phyloP scores from a whole-genome alignment of 1,284 basidiomycete genomes.

The Ustilago trichophora region DNA sequence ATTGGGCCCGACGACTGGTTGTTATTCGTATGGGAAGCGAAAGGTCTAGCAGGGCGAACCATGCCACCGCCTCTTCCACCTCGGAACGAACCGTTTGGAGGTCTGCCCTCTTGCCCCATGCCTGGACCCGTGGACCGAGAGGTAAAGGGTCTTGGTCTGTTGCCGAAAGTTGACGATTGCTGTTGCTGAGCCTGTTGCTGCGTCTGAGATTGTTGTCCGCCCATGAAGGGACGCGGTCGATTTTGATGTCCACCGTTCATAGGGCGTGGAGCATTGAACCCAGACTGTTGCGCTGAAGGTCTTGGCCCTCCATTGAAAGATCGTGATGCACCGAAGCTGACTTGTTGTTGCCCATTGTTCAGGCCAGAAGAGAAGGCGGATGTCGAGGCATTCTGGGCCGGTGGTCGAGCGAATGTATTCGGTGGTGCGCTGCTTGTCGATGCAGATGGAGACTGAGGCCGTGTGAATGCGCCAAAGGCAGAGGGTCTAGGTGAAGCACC shows the following conservation, averaged over 20 bases:
- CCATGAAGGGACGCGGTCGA: constrained; percentile 3
- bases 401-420: constrained; percentile 29
- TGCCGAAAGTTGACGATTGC: constrained; percentile 20
- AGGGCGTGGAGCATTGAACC: constrained; percentile 9
- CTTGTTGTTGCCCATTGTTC: constrained; percentile 12
- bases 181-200: constrained; percentile 3
- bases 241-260: constrained; percentile 8
- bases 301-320: constrained; percentile 7
- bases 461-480: constrained; percentile 12
- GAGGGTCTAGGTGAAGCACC: not conserved
- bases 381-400: not conserved
- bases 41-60: constrained; percentile 25
- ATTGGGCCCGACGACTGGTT: not conserved
- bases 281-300: constrained; percentile 14
- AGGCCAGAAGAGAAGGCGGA: constrained; percentile 11
- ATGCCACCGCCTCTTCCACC: constrained; percentile 30
- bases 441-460: constrained; percentile 14
- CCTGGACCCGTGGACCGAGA: constrained; percentile 16
- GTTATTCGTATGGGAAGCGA: constrained; percentile 3
- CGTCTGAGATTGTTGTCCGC: constrained; percentile 1
- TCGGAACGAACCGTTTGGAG: constrained; percentile 6
- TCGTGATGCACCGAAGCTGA: constrained; percentile 12
- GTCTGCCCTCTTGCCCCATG: constrained; percentile 18
- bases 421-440: constrained; percentile 29
- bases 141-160: constrained; percentile 30